A percentile compares a stretch with the other conserved stretches of the same genome.
Conservation (phyloP, 73 alveolate species). For the Halteria grandinella region DNA sequence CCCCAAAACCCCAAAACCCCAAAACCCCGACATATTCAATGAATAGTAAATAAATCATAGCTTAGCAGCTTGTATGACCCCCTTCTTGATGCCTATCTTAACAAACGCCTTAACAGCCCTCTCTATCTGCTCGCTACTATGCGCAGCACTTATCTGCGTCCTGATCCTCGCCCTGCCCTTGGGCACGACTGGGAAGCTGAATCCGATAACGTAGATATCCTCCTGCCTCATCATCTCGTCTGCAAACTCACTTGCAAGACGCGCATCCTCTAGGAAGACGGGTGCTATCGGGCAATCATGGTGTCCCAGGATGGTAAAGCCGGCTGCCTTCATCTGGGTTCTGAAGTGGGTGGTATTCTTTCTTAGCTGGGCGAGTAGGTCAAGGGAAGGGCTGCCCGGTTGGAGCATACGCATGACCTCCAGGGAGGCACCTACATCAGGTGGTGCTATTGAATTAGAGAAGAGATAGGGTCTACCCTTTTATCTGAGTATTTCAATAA, state of each 20-base stretch:
- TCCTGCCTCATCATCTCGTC: conserved; percentile 68
- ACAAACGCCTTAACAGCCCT: not conserved
- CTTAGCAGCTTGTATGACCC: not conserved
- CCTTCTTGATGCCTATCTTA: conserved; percentile 42
- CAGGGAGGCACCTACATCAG: conserved; percentile 51
- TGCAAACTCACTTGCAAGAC: conserved; percentile 66
- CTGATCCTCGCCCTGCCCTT: conserved; percentile 80
- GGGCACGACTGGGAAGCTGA: conserved; percentile 79
- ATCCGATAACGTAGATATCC: conserved; percentile 75
- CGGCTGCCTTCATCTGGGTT: conserved; percentile 44
- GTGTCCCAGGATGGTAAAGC: conserved; percentile 53
- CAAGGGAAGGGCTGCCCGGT: conserved; percentile 11
- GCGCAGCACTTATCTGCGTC: conserved; percentile 69
- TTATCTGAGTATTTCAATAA: conserved; percentile 65
- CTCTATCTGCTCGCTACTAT: not conserved
- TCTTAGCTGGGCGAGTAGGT: not conserved
- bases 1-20: too few species aligned
- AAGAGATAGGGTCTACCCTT: conserved; percentile 75
- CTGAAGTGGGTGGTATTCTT: conserved; percentile 27
- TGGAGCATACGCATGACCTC: conserved; percentile 28
- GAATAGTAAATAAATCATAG: not conserved
- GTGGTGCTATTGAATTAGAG: conserved; percentile 76
- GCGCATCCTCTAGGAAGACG: conserved; percentile 76
- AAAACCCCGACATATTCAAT: too few species aligned
- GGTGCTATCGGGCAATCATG: conserved; percentile 74